phyloP scores from a whole-genome alignment of 257 asterid species.

The Rubia yunnanensis region DNA sequence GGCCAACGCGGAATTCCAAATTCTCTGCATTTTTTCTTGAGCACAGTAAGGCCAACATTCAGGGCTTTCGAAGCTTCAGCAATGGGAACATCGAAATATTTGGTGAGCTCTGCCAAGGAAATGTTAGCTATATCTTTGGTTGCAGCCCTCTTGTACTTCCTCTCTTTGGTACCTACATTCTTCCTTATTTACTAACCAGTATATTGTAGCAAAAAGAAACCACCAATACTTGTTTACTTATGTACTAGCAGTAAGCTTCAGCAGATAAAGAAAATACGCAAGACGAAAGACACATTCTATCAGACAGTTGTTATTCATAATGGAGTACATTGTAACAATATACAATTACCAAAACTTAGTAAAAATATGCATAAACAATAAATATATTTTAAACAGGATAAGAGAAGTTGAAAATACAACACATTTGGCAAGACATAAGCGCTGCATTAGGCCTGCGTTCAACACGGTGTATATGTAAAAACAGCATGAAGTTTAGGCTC shows the following conservation, averaged over 20 bases:
- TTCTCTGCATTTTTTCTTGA: slow-evolving; percentile 34
- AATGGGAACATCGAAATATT: slow-evolving; percentile 28
- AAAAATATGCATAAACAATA: too few species aligned
- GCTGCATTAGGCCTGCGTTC: too few species aligned
- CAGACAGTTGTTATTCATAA: neutral
- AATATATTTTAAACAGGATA: too few species aligned
- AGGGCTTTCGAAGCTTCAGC: slow-evolving; percentile 21
- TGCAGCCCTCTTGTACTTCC: slow-evolving; percentile 22
- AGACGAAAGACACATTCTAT: neutral
- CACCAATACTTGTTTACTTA: neutral
- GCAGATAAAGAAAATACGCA: neutral
- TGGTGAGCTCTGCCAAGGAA: slow-evolving; percentile 26
- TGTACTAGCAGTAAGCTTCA: neutral
- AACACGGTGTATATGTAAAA: too few species aligned
- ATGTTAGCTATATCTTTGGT: slow-evolving; percentile 22
- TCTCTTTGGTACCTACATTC: slow-evolving; percentile 12
- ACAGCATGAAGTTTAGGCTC: too few species aligned
- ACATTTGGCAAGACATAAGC: too few species aligned
- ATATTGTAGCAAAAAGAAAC: neutral
- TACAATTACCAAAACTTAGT: too few species aligned
- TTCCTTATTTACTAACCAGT: slow-evolving; percentile 5
- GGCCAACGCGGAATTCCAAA: slow-evolving; percentile 35
- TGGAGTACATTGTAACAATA: too few species aligned
- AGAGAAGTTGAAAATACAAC: too few species aligned
- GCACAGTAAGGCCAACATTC: slow-evolving; percentile 27